Evolutionary conservation across 345 rosid genomes (phyloP), one percentile per base, ranked within the genome.

Genomic region (Lumnitzera racemosa): DNA sequence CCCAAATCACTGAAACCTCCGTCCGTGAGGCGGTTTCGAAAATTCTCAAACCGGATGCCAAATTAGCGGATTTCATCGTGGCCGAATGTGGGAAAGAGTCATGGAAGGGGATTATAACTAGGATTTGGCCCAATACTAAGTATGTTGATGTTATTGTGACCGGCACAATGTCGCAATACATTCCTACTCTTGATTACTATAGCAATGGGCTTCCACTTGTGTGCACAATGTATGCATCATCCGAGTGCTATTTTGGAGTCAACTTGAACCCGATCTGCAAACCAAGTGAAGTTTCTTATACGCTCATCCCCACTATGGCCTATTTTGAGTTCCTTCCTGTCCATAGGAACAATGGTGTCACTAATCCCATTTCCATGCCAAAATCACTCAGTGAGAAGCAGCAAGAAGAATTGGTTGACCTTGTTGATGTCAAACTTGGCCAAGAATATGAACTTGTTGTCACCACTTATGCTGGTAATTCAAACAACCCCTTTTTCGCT

Each of bases 161-260:
- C 7, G 99, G 99, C 41, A 84, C 99, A 23, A 92, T 92, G 99
- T 92, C 97, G 63, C 99, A 92, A 67, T 92, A 92, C 24, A 92
- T 92, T 58, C 97, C 94, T 23, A 89, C 88, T 58, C 96, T 92
- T 52, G 99, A 92, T 72, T 87, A 79, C 64, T 87, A 89, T 43
- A 92, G 97, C 74, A 82, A 85, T 64, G 83, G 83, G 31, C 76
- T 92, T 71, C 97, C 98, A 56, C 80, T 92, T 27, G 97, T 92
- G 36, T 92, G 97, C 72, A 87, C 98, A 51, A 89, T 89, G 97
- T 92, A 92, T 70, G 98, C 97, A 29, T 92, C 98, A 15, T 89
- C 97, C 5, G 98, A 91, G 76, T 91, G 98, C 78, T 91, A 91
- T 58, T 91, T 91, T 59, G 98, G 98, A 16, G 83, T 91, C 65